These are phyloP conservation scores for Glebionis coronaria DNA, from an alignment of 129 eudicot genomes.

Conservation along the genomic window DNA sequence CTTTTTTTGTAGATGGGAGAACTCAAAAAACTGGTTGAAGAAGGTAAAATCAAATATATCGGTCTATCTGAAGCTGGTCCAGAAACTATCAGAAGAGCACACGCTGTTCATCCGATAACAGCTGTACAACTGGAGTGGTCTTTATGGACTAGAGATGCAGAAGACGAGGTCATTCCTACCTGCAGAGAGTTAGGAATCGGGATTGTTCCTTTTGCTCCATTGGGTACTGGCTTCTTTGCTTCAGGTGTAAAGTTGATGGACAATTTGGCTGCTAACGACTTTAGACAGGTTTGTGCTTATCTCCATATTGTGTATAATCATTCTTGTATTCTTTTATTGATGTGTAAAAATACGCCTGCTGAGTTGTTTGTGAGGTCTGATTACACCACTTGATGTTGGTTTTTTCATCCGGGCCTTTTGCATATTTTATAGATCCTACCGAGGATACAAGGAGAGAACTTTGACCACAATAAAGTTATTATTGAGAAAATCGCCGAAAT, in stretches of 20 bases:
- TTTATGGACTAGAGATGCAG: slow-evolving; percentile 56
- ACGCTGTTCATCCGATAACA: slow-evolving; percentile 35
- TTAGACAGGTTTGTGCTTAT: slow-evolving; percentile 40
- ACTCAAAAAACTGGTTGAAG: background rate
- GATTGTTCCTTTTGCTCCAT: slow-evolving; percentile 54
- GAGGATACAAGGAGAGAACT: slow-evolving; percentile 44
- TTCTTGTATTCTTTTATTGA: too few relatives aligned
- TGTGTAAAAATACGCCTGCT: too few relatives aligned
- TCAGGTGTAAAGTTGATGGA: slow-evolving; percentile 36
- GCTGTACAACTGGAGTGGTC: slow-evolving; percentile 67
- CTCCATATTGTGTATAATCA: too few relatives aligned
- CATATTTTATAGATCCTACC: slow-evolving; percentile 28
- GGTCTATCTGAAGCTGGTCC: background rate
- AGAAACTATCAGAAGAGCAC: background rate
- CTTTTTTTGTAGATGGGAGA: background rate
- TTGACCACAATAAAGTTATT: slow-evolving; percentile 40
- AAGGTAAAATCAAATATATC: background rate
- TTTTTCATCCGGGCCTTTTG: background rate
- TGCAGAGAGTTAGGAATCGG: slow-evolving; percentile 70
- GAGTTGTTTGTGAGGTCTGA: too few relatives aligned
- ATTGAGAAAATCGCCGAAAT: slow-evolving; percentile 28
- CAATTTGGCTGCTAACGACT: slow-evolving; percentile 35
- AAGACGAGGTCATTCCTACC: slow-evolving; percentile 50
- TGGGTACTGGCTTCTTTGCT: slow-evolving; percentile 44
- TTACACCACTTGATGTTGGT: background rate